Conservation (phyloP, 371 early-diverging fungal species). For the Actinomortierella wolfii region DNA sequence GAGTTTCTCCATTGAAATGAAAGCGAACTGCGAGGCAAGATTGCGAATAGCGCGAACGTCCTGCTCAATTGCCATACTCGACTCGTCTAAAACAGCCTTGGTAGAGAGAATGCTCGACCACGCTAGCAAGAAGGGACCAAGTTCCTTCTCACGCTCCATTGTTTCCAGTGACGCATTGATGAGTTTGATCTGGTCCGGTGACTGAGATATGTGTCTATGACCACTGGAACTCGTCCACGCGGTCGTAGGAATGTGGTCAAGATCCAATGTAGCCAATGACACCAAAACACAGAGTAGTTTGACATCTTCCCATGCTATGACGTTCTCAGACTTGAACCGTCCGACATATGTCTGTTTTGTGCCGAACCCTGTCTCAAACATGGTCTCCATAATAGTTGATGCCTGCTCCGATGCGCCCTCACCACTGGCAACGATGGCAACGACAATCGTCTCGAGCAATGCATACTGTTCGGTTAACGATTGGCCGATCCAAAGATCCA, state of each 20-base stretch:
- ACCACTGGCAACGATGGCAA: constrained; percentile 18
- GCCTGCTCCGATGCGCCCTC: constrained; percentile 21
- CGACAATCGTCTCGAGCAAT: constrained; percentile 29
- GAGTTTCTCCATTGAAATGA: constrained; percentile 28
- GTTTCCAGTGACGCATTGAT: constrained; percentile 27
- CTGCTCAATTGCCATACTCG: not conserved
- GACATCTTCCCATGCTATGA: constrained; percentile 24
- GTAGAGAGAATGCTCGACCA: constrained; percentile 41
- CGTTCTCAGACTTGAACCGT: constrained; percentile 22
- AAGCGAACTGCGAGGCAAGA: constrained; percentile 18
- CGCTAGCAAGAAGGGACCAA: constrained; percentile 37
- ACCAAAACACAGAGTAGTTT: constrained; percentile 24
- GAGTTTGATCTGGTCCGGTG: constrained; percentile 9
- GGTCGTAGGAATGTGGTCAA: constrained; percentile 14
- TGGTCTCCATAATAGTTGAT: constrained; percentile 9
- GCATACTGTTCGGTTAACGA: constrained; percentile 31
- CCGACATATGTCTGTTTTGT: constrained; percentile 18
- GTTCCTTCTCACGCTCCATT: constrained; percentile 31
- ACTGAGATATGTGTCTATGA: constrained; percentile 19
- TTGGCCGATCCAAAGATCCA: constrained; percentile 45
- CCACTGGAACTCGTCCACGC: constrained; percentile 7
- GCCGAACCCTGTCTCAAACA: constrained; percentile 33
- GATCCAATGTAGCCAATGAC: constrained; percentile 32
- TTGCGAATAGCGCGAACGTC: constrained; percentile 3
- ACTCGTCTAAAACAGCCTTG: not conserved